Conservation (phyloP, 805 yeast species). For the Kodamaea laetipori region DNA sequence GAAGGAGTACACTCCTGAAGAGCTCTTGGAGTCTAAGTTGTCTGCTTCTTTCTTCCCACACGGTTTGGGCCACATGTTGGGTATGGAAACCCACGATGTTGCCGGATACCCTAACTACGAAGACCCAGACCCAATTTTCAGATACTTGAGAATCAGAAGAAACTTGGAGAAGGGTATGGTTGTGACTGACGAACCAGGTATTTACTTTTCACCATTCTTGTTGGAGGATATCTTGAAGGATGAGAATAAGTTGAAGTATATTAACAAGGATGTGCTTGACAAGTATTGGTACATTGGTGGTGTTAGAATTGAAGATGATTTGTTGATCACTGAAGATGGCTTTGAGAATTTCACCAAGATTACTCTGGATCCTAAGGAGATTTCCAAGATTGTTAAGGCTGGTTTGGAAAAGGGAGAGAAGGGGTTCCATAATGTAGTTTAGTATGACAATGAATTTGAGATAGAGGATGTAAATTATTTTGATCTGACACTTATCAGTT, state of each 20-base stretch:
- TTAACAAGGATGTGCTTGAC: conserved; percentile 65
- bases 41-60: conserved; percentile 89
- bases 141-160: conserved; percentile 81
- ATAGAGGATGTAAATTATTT: no score
- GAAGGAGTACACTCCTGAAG: conserved; percentile 53
- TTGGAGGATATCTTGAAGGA: conserved; percentile 60
- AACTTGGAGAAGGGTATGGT: conserved; percentile 74
- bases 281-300: conserved; percentile 93
- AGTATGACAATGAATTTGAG: conserved; percentile 4
- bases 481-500: no score
- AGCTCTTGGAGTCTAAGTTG: conserved; percentile 67
- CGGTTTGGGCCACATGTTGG: conserved; percentile 91
- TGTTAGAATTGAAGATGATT: conserved; percentile 93
- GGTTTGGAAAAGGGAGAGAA: conserved; percentile 65
- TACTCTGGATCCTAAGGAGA: conserved; percentile 84
- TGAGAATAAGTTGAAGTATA: conserved; percentile 53
- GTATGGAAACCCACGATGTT: conserved; percentile 95
- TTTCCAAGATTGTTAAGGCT: conserved; percentile 69
- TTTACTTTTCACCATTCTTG: conserved; percentile 84
- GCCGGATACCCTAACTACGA: conserved; percentile 86
- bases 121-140: conserved; percentile 76
- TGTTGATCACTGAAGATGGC: conserved; percentile 75
- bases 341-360: conserved; percentile 79
- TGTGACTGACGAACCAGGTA: conserved; percentile 93
- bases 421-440: conserved; percentile 61